phyloP scores from a whole-genome alignment of 2,329 filamentous ascomycete genomes.

The Penicillium sp. region DNA sequence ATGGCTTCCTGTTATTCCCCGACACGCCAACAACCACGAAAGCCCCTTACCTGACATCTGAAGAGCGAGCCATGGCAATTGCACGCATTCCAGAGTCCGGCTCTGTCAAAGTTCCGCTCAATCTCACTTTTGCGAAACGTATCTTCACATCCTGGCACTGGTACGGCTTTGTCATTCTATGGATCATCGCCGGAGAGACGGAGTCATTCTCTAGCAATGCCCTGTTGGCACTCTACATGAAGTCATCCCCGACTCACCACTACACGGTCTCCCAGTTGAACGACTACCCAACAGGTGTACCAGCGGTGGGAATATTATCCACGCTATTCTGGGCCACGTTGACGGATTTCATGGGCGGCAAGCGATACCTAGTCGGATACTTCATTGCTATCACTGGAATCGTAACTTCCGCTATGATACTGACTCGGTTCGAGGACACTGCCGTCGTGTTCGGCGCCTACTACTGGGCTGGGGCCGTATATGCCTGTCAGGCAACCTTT shows the following conservation, averaged over 20 bases:
- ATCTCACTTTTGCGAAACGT: conserved; percentile 37
- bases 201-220: conserved; percentile 73
- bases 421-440: conserved; percentile 61
- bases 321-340: conserved; percentile 73
- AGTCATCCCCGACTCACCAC: conserved; percentile 51
- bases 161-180: conserved; percentile 47
- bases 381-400: conserved; percentile 71
- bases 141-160: conserved; percentile 46
- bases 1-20: conserved; percentile 52
- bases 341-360: conserved; percentile 65
- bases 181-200: conserved; percentile 71
- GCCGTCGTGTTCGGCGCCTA: conserved; percentile 68
- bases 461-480: conserved; percentile 73
- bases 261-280: conserved; percentile 59
- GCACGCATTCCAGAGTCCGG: conserved; percentile 37
- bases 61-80: conserved; percentile 41
- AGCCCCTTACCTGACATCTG: conserved; percentile 42
- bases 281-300: conserved; percentile 61
- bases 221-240: conserved; percentile 60
- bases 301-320: conserved; percentile 58
- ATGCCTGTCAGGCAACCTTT: conserved; percentile 75
- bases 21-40: conserved; percentile 46
- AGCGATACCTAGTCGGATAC: conserved; percentile 69
- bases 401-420: conserved; percentile 65
- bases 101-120: conserved; percentile 29